phyloP scores from a whole-genome alignment of 2,329 filamentous ascomycete genomes.

The Acarospora socialis region DNA sequence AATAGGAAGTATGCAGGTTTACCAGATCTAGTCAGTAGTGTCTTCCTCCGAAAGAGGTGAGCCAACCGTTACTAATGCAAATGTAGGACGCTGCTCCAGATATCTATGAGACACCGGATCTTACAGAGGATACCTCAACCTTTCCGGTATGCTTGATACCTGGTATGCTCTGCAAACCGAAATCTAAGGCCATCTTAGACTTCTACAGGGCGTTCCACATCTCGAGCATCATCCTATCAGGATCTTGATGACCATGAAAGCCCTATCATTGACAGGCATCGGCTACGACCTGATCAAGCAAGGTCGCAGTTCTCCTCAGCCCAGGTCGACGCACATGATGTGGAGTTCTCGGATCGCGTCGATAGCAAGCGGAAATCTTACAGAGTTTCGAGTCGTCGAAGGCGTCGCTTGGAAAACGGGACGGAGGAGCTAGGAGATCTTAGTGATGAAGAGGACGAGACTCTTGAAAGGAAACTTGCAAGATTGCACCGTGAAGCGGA shows the following conservation, averaged over 20 bases:
- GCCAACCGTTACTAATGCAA: constrained; percentile 8
- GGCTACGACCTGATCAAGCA: constrained; percentile 64
- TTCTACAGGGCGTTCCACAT: constrained; percentile 40
- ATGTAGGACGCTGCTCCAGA: constrained; percentile 76
- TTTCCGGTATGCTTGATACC: constrained; percentile 46
- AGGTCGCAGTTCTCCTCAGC: constrained; percentile 64
- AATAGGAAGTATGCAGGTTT: constrained; percentile 71
- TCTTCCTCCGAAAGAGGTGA: constrained; percentile 1
- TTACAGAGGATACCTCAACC: constrained; percentile 81
- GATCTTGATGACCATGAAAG: constrained; percentile 47
- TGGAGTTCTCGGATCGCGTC: constrained; percentile 83
- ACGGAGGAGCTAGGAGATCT: constrained; percentile 54
- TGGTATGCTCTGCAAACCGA: background rate
- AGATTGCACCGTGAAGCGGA: constrained; percentile 71
- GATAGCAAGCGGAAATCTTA: constrained; percentile 73
- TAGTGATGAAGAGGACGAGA: constrained; percentile 68
- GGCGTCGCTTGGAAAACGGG: constrained; percentile 49
- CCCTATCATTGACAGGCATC: constrained; percentile 59
- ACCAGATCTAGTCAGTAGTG: constrained; percentile 52
- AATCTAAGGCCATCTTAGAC: constrained; percentile 26
- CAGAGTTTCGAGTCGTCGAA: constrained; percentile 54
- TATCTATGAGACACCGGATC: constrained; percentile 89
- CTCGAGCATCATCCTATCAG: constrained; percentile 41
- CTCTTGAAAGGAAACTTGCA: constrained; percentile 62
- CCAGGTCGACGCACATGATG: constrained; percentile 59